These are phyloP conservation scores for Kandelia obovata DNA, from an alignment of 345 rosid species.

Conservation along the genomic window DNA sequence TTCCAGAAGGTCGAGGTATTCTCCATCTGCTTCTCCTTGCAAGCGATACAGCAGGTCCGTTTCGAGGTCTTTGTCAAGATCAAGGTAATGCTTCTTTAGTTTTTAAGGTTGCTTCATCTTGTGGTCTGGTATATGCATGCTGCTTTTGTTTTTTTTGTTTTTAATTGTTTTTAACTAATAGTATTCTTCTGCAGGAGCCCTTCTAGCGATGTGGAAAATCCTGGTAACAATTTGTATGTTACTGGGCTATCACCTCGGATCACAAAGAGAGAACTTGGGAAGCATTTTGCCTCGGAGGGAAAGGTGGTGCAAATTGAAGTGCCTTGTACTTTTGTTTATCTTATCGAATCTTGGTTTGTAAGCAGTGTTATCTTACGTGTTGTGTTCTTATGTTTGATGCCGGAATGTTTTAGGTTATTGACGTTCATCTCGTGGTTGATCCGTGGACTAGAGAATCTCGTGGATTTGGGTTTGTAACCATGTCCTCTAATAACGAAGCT, in stretches of 20 bases:
- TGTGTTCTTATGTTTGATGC: neutral
- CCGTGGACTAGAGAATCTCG: conserved; percentile 94
- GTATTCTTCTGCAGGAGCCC: conserved; percentile 41
- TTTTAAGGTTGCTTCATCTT: neutral
- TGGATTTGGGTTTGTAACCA: conserved; percentile 88
- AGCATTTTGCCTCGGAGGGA: conserved; percentile 70
- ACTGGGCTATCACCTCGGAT: conserved; percentile 81
- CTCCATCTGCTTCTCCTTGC: conserved; percentile 55
- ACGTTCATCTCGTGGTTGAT: conserved; percentile 87
- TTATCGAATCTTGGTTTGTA: neutral
- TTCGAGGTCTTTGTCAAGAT: conserved; percentile 57
- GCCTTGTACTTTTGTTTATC: neutral
- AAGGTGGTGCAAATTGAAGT: conserved; percentile 49
- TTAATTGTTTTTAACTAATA: neutral
- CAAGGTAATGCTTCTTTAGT: conserved; percentile 43
- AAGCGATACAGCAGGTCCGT: conserved; percentile 42
- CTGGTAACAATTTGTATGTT: conserved; percentile 91
- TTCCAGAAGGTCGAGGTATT: conserved; percentile 65
- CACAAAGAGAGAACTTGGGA: conserved; percentile 72
- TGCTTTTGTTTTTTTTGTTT: neutral
- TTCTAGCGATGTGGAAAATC: conserved; percentile 67
- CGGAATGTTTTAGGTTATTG: conserved; percentile 51
- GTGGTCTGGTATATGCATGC: too few relatives aligned
- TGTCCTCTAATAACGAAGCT: conserved; percentile 67
- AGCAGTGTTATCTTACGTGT: neutral